Conservation (phyloP, 1,284 basidiomycete species). For the Trichosporon sp. region DNA sequence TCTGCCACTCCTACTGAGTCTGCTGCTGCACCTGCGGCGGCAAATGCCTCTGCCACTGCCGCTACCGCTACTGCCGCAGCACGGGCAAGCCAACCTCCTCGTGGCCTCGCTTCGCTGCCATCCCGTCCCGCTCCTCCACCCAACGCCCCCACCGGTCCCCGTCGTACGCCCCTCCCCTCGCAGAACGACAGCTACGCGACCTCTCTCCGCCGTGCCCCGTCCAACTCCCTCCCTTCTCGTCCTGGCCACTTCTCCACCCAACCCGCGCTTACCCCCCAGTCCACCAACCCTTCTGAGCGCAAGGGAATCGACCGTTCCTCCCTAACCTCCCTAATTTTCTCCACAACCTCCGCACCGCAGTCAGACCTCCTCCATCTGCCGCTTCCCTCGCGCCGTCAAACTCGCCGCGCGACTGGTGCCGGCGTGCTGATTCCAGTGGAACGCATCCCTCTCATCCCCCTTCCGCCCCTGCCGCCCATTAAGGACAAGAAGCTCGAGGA, state of each 20-base stretch:
- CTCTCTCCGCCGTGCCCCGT: not conserved
- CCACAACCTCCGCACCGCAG: not conserved
- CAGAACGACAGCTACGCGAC: not conserved
- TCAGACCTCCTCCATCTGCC: not conserved
- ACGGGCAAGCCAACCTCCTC: too few species aligned
- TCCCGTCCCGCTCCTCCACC: not conserved
- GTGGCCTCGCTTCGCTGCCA: not conserved
- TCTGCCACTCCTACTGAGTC: too few species aligned
- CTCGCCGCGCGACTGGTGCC: not conserved
- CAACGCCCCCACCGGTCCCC: too few species aligned
- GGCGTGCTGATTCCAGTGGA: slow-evolving; percentile 35
- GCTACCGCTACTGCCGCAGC: too few species aligned
- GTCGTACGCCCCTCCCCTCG: not conserved
- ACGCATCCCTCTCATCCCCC: slow-evolving; percentile 35
- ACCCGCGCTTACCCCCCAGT: too few species aligned
- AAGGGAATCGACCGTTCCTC: not conserved
- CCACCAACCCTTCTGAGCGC: too few species aligned
- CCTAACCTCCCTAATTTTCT: not conserved
- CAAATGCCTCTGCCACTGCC: too few species aligned
- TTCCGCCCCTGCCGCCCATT: slow-evolving; percentile 38
- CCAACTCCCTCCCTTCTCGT: too few species aligned
- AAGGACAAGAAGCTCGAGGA: slow-evolving; percentile 26
- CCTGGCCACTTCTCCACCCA: too few species aligned
- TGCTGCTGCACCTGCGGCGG: too few species aligned
- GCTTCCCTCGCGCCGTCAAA: not conserved